Evolutionary conservation across 305 asterid species (phyloP), one percentile per base, ranked within the genome.

Genomic region (Solanum hybrid): DNA sequence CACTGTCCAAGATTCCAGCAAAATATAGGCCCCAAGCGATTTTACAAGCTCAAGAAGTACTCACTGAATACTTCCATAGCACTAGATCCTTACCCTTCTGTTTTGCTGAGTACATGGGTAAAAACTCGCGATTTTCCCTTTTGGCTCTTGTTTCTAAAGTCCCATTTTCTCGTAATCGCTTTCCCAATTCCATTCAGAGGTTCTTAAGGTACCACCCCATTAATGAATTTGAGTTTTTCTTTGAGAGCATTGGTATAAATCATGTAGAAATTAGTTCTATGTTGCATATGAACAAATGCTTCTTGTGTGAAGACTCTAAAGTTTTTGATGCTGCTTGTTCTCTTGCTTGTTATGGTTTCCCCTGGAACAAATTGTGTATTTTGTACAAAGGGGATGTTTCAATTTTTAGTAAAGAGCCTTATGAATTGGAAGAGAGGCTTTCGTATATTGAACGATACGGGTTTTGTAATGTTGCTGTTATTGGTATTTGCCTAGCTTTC

Each of bases 161-260:
- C 14, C 93, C 93, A 39, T 96, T 93, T 77, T 90, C 93, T 2
- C 89, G 90, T 13, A 70, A 91, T 9, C 68, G 80, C 14, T 95
- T 93, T 39, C 38, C 87, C 20, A 57, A 73, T 90, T 91, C 95
- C 1, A 75, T 96, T 80, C 93, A 80, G 88, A 92, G 95, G 70
- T 95, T 92, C 83, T 93, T 96, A 90, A 94, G 96, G 97, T 96
- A 96, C 89, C 95, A 96, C 61, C 98, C 98, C 8, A 89, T 96
- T 91, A 94, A 94, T 92, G 98, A 96, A 79, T 91, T 96, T 90
- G 96, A 95, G 1, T 94, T 96, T 84, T 93, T 96, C 85, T 91
- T 90, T 57, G 98, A 95, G 91, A 95, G 97, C 89, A 95, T 95
- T 86, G 98, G 98, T 5, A 87, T 95, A 24, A 76, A 79, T 39